Conservation (phyloP, 768 basidiomycete species). For the Leccinum variicolor region DNA sequence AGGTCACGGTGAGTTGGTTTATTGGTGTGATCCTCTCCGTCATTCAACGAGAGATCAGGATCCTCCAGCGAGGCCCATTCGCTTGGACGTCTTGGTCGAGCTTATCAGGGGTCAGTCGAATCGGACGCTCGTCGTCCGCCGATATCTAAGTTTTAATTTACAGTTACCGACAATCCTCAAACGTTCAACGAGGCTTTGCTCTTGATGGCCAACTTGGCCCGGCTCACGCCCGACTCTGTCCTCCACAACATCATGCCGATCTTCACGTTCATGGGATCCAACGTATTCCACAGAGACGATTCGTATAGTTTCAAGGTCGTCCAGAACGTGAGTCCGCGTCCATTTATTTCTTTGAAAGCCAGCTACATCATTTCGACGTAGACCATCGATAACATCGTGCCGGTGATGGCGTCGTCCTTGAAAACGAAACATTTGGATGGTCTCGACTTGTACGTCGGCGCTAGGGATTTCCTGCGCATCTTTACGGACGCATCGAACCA, state of each 20-base stretch:
- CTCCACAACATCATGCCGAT: constrained; percentile 96
- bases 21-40: neutral
- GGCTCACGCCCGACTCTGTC: constrained; percentile 85
- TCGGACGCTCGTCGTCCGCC: neutral
- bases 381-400: constrained; percentile 93
- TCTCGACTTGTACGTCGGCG: constrained; percentile 62
- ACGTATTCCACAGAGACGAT: constrained; percentile 95
- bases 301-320: constrained; percentile 93
- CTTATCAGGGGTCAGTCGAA: constrained; percentile 64
- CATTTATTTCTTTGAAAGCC: neutral
- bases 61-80: constrained; percentile 54
- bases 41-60: constrained; percentile 38
- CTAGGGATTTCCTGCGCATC: constrained; percentile 80
- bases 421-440: constrained; percentile 51
- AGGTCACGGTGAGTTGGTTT: constrained; percentile 46
- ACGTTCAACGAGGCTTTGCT: constrained; percentile 92
- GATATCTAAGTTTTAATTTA: neutral
- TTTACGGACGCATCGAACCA: constrained; percentile 93
- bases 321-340: constrained; percentile 60
- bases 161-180: constrained; percentile 89
- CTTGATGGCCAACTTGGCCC: constrained; percentile 79
- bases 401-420: constrained; percentile 84
- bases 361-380: constrained; percentile 26
- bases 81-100: constrained; percentile 84
- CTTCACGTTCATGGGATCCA: constrained; percentile 99